phyloP scores from a whole-genome alignment of 257 asterid species.

The Jacaranda copaia region DNA sequence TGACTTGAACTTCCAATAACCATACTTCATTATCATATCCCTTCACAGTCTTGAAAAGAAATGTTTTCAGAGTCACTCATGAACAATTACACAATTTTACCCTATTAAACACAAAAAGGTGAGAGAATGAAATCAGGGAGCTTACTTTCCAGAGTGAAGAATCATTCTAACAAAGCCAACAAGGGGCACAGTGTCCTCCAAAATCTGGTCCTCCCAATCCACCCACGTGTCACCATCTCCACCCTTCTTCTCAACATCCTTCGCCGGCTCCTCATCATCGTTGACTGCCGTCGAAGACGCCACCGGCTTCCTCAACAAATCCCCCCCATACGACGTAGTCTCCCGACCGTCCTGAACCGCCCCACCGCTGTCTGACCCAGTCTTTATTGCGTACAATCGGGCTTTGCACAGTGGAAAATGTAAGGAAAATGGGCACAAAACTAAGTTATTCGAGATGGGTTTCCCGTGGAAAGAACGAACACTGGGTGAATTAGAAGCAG shows the following conservation, averaged over 20 bases:
- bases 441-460: conserved; percentile 52
- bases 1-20: conserved; percentile 1
- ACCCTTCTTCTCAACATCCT: conserved; percentile 41
- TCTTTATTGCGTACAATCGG: conserved; percentile 54
- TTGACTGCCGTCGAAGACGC: conserved; percentile 41
- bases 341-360: conserved; percentile 46
- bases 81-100: neutral
- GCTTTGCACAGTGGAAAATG: conserved; percentile 49
- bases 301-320: conserved; percentile 73
- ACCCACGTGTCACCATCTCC: conserved; percentile 70
- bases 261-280: conserved; percentile 47
- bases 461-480: conserved; percentile 39
- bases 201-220: conserved; percentile 96
- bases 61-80: neutral
- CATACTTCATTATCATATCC: neutral
- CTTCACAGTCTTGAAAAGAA: too few relatives aligned
- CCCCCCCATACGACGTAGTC: conserved; percentile 48
- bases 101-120: neutral
- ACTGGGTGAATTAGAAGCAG: conserved; percentile 41
- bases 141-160: conserved; percentile 92
- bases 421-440: conserved; percentile 47
- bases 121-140: conserved; percentile 4
- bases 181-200: conserved; percentile 92
- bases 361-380: conserved; percentile 51
- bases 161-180: conserved; percentile 86